phyloP scores from a whole-genome alignment of 768 basidiomycete genomes.

The Suillus clintonianus region DNA sequence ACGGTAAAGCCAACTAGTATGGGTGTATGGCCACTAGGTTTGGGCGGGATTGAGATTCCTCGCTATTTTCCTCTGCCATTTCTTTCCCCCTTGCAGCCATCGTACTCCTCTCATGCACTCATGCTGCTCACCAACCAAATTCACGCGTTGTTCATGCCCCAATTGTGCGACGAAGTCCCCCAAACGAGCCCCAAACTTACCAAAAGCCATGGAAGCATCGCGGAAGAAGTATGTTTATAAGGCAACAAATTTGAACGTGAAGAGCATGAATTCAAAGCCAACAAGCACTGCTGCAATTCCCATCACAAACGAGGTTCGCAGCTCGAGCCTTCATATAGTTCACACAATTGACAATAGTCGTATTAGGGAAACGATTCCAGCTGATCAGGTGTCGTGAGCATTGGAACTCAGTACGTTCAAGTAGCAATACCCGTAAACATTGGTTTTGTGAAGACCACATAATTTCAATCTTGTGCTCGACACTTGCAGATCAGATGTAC shows the following conservation, averaged over 20 bases:
- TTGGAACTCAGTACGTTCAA: slow-evolving; percentile 64
- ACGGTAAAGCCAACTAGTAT: neutral
- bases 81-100: slow-evolving; percentile 27
- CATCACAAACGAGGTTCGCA: slow-evolving; percentile 54
- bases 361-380: slow-evolving; percentile 54
- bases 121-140: slow-evolving; percentile 23
- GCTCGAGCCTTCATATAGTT: neutral
- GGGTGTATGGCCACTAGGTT: neutral
- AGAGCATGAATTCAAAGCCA: slow-evolving; percentile 15
- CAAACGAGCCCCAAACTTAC: slow-evolving; percentile 35
- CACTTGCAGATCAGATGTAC: slow-evolving; percentile 49
- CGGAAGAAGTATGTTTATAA: slow-evolving; percentile 48
- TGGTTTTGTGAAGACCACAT: slow-evolving; percentile 49
- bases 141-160: slow-evolving; percentile 42
- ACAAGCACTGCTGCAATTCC: slow-evolving; percentile 39
- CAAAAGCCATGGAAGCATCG: slow-evolving; percentile 42
- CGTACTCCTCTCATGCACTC: slow-evolving; percentile 30
- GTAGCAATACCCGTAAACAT: neutral
- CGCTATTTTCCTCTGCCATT: neutral
- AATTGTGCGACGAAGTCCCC: slow-evolving; percentile 39
- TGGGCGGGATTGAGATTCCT: neutral
- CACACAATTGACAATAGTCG: neutral
- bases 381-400: slow-evolving; percentile 54
- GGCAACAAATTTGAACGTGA: slow-evolving; percentile 1
- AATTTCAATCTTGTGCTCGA: slow-evolving; percentile 81